A percentile compares a stretch with the other conserved stretches of the same genome.
Conservation (phyloP, 1,284 basidiomycete species). For the Exsudoporus floridanus region DNA sequence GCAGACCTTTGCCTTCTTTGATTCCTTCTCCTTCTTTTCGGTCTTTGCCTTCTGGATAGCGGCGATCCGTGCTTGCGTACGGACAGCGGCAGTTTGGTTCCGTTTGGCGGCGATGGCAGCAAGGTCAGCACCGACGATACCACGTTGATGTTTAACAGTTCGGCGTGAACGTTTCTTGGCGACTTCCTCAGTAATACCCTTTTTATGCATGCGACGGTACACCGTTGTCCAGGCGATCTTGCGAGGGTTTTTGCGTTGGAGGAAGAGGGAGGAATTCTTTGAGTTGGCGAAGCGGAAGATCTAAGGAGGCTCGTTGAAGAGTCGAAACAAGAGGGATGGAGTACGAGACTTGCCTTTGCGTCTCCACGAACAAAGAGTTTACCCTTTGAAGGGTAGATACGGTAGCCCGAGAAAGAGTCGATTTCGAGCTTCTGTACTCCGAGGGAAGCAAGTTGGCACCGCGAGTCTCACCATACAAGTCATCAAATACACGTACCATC, state of each 20-base stretch:
- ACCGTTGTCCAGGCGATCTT: slow-evolving; percentile 99
- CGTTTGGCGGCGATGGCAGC: slow-evolving; percentile 88
- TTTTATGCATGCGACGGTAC: slow-evolving; percentile 99
- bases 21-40: slow-evolving; percentile 96
- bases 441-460: slow-evolving; percentile 19
- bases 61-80: slow-evolving; percentile 77
- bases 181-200: slow-evolving; percentile 98
- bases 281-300: slow-evolving; percentile 90
- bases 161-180: slow-evolving; percentile 98
- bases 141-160: slow-evolving; percentile 98
- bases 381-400: slow-evolving; percentile 96
- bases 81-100: slow-evolving; percentile 86
- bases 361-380: slow-evolving; percentile 95
- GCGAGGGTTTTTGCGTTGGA: slow-evolving; percentile 99
- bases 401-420: slow-evolving; percentile 94
- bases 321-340: background rate
- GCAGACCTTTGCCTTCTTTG: slow-evolving; percentile 85
- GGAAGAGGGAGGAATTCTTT: slow-evolving; percentile 96
- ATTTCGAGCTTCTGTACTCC: slow-evolving; percentile 91
- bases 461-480: background rate
- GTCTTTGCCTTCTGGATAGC: slow-evolving; percentile 92
- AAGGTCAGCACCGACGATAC: slow-evolving; percentile 96
- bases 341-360: slow-evolving; percentile 74
- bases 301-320: slow-evolving; percentile 40
- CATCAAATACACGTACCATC: slow-evolving; percentile 48